phyloP scores from a whole-genome alignment of 2,329 filamentous ascomycete species.

The Talaromyces sp. region DNA sequence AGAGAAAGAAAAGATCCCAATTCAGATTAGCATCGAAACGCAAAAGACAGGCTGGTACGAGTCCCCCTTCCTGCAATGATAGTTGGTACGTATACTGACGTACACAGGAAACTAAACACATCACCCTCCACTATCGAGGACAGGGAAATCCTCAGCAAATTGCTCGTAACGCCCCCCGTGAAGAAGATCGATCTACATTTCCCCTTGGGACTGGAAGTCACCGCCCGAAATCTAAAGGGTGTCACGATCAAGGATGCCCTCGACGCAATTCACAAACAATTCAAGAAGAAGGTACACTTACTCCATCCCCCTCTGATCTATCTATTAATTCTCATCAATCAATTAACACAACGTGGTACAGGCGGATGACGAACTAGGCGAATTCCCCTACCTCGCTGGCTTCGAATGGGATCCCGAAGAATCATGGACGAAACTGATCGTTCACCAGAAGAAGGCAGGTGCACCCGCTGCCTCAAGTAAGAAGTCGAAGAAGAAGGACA shows the following conservation, averaged over 20 bases:
- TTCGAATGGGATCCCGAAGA: constrained; percentile 97
- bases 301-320: background rate
- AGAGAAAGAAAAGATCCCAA: constrained; percentile 69
- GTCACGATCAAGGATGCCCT: constrained; percentile 96
- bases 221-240: constrained; percentile 84
- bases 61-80: constrained; percentile 12
- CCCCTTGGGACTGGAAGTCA: constrained; percentile 79
- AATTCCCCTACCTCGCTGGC: constrained; percentile 78
- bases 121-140: constrained; percentile 75
- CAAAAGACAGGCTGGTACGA: constrained; percentile 82
- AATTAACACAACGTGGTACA: constrained; percentile 40
- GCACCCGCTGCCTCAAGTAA: constrained; percentile 46
- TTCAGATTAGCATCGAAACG: constrained; percentile 73
- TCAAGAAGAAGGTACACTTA: constrained; percentile 82
- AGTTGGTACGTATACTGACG: background rate
- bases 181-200: constrained; percentile 95
- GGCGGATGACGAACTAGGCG: constrained; percentile 80
- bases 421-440: constrained; percentile 79
- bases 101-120: constrained; percentile 82
- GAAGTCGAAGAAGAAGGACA: constrained; percentile 61
- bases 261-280: constrained; percentile 92
- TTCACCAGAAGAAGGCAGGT: constrained; percentile 73
- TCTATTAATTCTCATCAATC: background rate
- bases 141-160: constrained; percentile 74
- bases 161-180: constrained; percentile 72